Conservation (phyloP, 257 asterid genomes). For the Solanum appendiculatum region DNA sequence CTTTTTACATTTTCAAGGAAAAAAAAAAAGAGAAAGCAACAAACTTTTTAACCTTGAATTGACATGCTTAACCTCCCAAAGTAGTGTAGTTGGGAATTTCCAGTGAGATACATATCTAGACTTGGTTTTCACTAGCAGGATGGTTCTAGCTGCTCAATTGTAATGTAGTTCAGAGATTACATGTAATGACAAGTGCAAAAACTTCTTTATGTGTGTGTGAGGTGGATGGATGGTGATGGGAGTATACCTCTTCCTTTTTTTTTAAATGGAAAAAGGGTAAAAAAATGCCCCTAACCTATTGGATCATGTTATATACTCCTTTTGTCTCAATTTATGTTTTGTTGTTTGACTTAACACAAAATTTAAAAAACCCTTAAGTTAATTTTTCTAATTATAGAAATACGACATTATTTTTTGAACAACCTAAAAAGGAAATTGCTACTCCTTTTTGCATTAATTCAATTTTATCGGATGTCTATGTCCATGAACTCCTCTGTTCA, state of each 20-base stretch:
- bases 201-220: neutral
- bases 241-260: neutral
- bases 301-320: neutral
- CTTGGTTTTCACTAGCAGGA: neutral
- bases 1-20: neutral
- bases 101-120: neutral
- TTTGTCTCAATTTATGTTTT: neutral
- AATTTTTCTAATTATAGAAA: neutral
- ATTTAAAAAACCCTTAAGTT: neutral
- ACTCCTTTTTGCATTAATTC: too few relatives aligned
- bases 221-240: neutral
- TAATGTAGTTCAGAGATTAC: neutral
- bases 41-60: neutral
- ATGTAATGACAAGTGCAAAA: neutral
- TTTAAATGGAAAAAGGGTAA: neutral
- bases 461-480: too few relatives aligned
- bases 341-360: neutral
- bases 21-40: neutral
- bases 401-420: too few relatives aligned
- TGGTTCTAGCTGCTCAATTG: neutral
- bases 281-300: neutral
- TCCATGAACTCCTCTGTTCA: too few relatives aligned
- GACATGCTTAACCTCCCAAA: neutral
- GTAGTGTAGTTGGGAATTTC: neutral
- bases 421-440: too few relatives aligned